These are phyloP conservation scores for Aspergillus nidulans DNA, from an alignment of 495 filamentous ascomycete genomes.

Conservation along the genomic window DNA sequence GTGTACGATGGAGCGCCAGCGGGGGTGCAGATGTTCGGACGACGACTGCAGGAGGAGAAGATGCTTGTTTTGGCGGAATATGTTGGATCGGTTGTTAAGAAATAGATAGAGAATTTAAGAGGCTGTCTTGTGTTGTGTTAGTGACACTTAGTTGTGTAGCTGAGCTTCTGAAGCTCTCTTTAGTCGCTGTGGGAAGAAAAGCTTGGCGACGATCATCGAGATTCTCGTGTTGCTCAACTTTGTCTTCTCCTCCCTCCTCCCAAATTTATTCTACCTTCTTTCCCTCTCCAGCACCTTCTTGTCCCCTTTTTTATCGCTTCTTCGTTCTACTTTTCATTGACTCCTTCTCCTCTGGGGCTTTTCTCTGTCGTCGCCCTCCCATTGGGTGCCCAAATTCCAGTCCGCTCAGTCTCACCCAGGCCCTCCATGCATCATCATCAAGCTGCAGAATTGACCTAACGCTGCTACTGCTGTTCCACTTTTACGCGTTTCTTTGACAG, in stretches of 20 bases:
- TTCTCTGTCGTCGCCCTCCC: not conserved
- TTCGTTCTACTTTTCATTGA: not conserved
- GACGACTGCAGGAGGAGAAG: constrained; percentile 16
- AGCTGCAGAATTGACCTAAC: constrained; percentile 17
- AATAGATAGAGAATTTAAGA: not conserved
- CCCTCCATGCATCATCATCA: constrained; percentile 14
- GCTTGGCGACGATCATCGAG: constrained; percentile 26
- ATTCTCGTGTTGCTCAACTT: constrained; percentile 12
- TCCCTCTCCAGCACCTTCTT: not conserved
- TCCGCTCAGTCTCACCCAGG: not conserved
- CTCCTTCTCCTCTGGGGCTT: not conserved
- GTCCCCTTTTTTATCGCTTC: not conserved
- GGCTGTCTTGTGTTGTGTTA: not conserved
- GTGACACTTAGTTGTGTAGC: not conserved
- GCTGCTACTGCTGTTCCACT: constrained; percentile 7
- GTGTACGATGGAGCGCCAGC: constrained; percentile 53
- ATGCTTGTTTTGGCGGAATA: constrained; percentile 14
- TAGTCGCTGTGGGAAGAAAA: not conserved
- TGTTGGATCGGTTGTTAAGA: not conserved
- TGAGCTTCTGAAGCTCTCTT: too few species aligned
- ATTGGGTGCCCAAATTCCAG: not conserved
- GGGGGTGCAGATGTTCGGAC: constrained; percentile 41
- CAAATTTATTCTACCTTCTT: constrained; percentile 2
- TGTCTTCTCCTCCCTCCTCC: constrained; percentile 4
- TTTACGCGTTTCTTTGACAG: constrained; percentile 13